phyloP scores from a whole-genome alignment of 768 basidiomycete genomes.

The Trametes gibbosa region DNA sequence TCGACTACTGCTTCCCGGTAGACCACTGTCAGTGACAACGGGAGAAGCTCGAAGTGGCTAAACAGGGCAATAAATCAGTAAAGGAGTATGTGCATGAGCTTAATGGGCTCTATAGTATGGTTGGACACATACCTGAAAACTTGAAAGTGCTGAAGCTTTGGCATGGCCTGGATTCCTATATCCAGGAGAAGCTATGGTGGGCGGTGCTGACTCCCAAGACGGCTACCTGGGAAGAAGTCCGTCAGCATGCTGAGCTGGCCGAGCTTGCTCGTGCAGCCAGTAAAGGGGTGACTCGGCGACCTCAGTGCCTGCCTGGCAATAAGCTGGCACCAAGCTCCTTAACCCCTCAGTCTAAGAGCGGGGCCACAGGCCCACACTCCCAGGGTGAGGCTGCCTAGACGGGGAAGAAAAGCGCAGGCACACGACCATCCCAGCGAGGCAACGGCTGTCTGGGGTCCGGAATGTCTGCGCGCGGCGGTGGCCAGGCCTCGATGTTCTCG shows the following conservation, averaged over 20 bases:
- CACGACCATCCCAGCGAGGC: too few relatives aligned
- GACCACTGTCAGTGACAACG: neutral
- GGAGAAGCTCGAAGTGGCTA: neutral
- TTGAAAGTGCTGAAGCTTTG: neutral
- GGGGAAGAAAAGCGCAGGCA: too few relatives aligned
- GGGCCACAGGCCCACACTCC: too few relatives aligned
- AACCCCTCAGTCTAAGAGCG: too few relatives aligned
- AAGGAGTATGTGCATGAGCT: neutral
- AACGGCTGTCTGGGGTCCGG: too few relatives aligned
- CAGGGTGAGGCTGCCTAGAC: too few relatives aligned
- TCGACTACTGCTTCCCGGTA: slow-evolving; percentile 9
- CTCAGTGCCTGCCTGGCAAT: neutral
- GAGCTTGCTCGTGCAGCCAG: neutral
- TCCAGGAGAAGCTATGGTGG: neutral
- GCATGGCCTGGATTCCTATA: neutral
- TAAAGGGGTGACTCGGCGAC: neutral
- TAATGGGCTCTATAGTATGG: neutral
- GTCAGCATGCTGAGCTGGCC: neutral
- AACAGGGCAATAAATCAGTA: neutral
- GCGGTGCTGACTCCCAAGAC: neutral
- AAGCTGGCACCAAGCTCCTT: neutral
- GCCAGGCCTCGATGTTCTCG: too few relatives aligned
- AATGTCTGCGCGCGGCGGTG: too few relatives aligned
- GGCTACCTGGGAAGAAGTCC: neutral
- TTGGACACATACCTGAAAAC: neutral